These are phyloP conservation scores for Linum tenue DNA, from an alignment of 345 rosid genomes.

Conservation along the genomic window DNA sequence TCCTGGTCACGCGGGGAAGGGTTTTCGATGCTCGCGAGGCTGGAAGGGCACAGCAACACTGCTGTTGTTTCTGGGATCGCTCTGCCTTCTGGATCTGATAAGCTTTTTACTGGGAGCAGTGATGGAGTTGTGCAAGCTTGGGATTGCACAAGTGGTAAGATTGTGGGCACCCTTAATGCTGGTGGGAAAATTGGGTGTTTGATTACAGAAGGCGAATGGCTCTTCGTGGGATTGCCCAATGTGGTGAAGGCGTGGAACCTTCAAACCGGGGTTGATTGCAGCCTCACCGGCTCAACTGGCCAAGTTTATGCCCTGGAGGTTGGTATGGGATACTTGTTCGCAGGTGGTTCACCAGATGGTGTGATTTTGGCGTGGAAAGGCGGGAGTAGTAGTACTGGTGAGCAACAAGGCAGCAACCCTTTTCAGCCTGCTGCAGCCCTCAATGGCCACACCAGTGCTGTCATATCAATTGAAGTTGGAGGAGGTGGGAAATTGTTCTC, in stretches of 20 bases:
- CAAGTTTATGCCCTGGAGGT: background rate
- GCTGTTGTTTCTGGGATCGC: background rate
- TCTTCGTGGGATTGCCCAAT: constrained; percentile 3
- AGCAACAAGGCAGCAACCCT: background rate
- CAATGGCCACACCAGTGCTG: constrained; percentile 7
- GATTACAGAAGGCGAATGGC: constrained; percentile 1
- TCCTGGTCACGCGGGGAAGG: background rate
- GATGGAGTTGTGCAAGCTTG: constrained; percentile 12
- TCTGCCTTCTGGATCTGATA: background rate
- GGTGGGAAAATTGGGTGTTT: constrained; percentile 1
- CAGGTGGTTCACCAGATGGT: background rate
- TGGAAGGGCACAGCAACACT: constrained; percentile 4
- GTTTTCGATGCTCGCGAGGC: constrained; percentile 1
- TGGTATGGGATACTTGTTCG: background rate
- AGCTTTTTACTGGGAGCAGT: background rate
- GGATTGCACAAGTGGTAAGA: constrained; percentile 6
- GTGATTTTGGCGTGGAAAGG: background rate
- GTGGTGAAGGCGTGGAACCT: constrained; percentile 7
- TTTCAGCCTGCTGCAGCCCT: constrained; percentile 2
- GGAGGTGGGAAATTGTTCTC: constrained; percentile 10
- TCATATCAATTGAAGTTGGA: constrained; percentile 3
- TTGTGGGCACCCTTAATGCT: background rate
- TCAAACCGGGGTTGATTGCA: background rate
- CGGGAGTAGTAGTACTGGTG: background rate
- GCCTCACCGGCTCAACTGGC: background rate